These are phyloP conservation scores for Entophlyctis helioformis DNA, from an alignment of 192 early-diverging fungal genomes.

Conservation along the genomic window DNA sequence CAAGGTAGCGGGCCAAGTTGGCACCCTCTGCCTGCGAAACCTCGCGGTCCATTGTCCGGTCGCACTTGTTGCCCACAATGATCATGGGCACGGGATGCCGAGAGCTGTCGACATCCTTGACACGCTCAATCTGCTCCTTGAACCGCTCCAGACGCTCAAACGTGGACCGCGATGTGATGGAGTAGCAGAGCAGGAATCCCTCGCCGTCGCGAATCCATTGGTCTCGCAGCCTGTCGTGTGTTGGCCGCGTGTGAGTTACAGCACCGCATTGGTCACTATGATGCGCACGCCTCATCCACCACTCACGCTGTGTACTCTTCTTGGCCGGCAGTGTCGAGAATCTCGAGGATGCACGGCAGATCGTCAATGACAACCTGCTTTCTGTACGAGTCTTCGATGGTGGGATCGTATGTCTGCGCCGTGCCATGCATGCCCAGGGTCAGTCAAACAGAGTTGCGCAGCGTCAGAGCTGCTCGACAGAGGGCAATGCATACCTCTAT, in stretches of 20 bases:
- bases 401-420: conserved; percentile 71
- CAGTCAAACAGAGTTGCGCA: not conserved
- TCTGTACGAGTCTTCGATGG: conserved; percentile 97
- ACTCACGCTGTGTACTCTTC: conserved; percentile 78
- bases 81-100: conserved; percentile 76
- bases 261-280: no score
- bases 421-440: not conserved
- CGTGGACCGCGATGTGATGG: conserved; percentile 80
- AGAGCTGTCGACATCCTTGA: conserved; percentile 89
- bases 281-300: no score
- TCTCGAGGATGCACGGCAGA: conserved; percentile 75
- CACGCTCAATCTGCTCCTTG: conserved; percentile 83
- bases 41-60: conserved; percentile 70
- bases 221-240: conserved; percentile 52
- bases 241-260: no score
- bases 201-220: conserved; percentile 96
- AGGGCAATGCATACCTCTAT: no score
- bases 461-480: no score
- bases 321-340: conserved; percentile 93
- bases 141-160: conserved; percentile 88
- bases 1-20: conserved; percentile 57
- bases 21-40: conserved; percentile 73
- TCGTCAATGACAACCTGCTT: conserved; percentile 92
- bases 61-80: conserved; percentile 89
- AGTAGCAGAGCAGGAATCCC: conserved; percentile 89